Base-by-base conservation (phyloP, 139 green algal species). In the Raphidocelis subcapitata region DNA sequence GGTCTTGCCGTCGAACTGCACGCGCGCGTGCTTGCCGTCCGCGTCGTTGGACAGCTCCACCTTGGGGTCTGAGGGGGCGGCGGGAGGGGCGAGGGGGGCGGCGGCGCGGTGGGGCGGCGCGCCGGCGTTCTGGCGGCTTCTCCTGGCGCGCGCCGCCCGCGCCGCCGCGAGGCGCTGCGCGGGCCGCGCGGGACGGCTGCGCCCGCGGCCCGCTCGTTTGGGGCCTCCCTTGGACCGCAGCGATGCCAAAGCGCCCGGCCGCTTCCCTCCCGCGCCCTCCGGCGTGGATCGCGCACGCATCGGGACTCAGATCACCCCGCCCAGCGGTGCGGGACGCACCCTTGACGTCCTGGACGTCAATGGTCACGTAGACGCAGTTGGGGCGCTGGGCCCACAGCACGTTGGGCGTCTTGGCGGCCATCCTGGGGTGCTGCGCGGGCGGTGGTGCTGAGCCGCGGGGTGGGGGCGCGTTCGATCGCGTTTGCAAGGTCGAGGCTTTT, bases 341-440 rank as follows among this genome's bases (percentile, higher is more conserved):
- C 44, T 82, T 81, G 14, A 65, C 67, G 41, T 89, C 81, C 61
- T 93, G 86, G 47, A 93, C 67, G 61, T 94, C 89, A n/a, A 94
- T 87, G 1, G 88, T 93, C 1, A 94, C 28, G 51, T 84, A 90
- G 21, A 94, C 28, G 0, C 62, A 28, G 49, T 90, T 79, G 24
- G 74, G 76, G 0, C 86, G 74, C 72, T 94, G 89, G 1, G 88
- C 86, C 89, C 89, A 94, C 28, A 84, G 69, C 3, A 93, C 81
- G 2, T 80, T 83, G 12, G 89, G 88, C 31, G 71, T 76, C 5
- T 69, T 60, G 41, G 67, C 69, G n/a, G n/a, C n/a, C n/a, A n/a
- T n/a, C n/a, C n/a, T n/a, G n/a, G n/a, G n/a, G n/a, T n/a, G n/a
- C n/a, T n/a, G n/a, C n/a, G n/a, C n/a, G n/a, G n/a, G n/a, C n/a